Evolutionary conservation across 148 eudicot species (phyloP).

Genomic region (Chenopodium quinoa): DNA sequence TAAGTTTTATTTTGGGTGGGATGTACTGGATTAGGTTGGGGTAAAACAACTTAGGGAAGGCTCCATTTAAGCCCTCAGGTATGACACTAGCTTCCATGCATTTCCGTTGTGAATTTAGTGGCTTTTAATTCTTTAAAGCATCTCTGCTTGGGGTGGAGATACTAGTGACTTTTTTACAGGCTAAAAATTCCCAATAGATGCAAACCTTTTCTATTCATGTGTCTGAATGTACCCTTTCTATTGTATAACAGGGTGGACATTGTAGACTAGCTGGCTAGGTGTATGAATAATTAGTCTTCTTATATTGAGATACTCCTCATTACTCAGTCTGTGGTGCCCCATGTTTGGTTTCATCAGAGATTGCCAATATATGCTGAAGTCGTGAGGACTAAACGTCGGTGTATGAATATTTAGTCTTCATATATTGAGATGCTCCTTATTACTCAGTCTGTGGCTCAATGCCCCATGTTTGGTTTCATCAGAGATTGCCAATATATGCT

Average conservation of each 20-base stretch:
- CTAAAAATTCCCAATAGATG: no score
- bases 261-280: background rate
- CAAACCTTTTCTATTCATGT: background rate
- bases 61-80: no score
- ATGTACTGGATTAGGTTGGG: no score
- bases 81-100: no score
- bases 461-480: background rate
- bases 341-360: background rate
- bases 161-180: background rate
- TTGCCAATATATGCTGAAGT: background rate
- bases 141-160: background rate
- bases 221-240: no score
- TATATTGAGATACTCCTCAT: background rate
- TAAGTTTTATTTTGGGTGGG: no score
- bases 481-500: background rate
- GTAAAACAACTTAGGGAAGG: no score
- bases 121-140: no score
- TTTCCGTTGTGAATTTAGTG: no score
- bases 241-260: background rate
- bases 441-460: background rate
- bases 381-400: background rate
- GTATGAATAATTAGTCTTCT: background rate
- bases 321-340: no score
- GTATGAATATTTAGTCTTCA: no score
- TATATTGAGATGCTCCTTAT: no score